Evolutionary conservation across 306 rosid genomes (phyloP), one percentile per base, ranked within the genome.

Genomic region (Styphnolobium japonicum): DNA sequence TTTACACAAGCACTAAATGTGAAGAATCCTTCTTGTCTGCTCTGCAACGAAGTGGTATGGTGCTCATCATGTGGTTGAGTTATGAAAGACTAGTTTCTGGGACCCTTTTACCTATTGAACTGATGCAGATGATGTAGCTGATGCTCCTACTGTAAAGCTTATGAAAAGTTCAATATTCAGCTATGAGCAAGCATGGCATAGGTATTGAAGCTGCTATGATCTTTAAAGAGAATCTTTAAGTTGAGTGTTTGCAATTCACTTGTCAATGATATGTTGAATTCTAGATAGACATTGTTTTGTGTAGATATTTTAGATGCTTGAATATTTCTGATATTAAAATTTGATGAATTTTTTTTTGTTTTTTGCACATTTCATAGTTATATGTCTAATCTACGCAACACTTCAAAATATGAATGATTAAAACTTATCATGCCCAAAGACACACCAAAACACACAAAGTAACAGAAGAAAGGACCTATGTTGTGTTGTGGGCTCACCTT

Each of bases 131-230:
- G 97, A 84, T 74, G 82, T 57, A 37, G 79, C 85, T 14, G 93
- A 91, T 87, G 84, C 88, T 77, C 90, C 89, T 40, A 72, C 88
- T 2, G 92, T 94, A 75, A 94, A 92, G 91, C 91, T 94, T 72
- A 92, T 94, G 36, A 94, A 94, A 85, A 94, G 95, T 83, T 91
- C 98, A 80, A 82, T 92, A 79, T 92, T 94, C 90, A 91, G 94
- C 86, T 94, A 89, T 73, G 98, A 94, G 90, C 98, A 94, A 83
- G 97, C 97, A 33, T 94, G 98, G 97, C 98, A 94, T 77, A 91
- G 98, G 98, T 94, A 87, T 72, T 77, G 71, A 79, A 82, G 75
- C 79, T 67, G 56, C 71, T 42, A 42, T 49, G 51, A 66, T 77
- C 73, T 72, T 72, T 67, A 25, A 48, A 39, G 73, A 49, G 29